Conservation (phyloP, 2,329 filamentous ascomycete genomes). For the Colletotrichum sp. region DNA sequence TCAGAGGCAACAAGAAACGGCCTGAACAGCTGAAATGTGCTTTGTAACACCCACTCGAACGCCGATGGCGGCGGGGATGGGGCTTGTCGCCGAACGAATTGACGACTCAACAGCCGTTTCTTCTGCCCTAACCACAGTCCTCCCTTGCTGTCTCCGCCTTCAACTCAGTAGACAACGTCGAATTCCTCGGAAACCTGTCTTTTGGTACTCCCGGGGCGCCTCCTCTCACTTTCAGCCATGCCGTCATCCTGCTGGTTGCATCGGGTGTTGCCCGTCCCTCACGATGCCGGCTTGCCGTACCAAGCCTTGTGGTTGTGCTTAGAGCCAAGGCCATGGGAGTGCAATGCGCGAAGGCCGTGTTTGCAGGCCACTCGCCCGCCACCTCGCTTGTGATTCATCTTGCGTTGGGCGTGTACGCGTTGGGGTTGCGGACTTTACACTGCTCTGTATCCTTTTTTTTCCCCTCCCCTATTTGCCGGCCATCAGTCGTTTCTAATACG, state of each 20-base stretch:
- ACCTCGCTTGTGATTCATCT: constrained; percentile 1
- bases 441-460: background rate
- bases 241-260: constrained; percentile 10
- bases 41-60: background rate
- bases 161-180: background rate
- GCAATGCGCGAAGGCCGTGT: background rate
- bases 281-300: constrained; percentile 19
- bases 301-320: constrained; percentile 4
- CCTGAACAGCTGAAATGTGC: background rate
- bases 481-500: background rate
- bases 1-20: background rate
- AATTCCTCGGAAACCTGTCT: background rate
- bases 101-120: background rate
- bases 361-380: constrained; percentile 1
- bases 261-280: constrained; percentile 1
- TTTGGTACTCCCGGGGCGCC: background rate
- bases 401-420: background rate
- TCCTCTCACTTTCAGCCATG: background rate
- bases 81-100: background rate
- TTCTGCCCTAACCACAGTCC: background rate
- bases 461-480: background rate
- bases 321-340: background rate
- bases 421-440: background rate
- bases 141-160: background rate
- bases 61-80: background rate